These are phyloP conservation scores for Westerdykella ornata DNA, from an alignment of 2,329 filamentous ascomycete species.

Conservation along the genomic window DNA sequence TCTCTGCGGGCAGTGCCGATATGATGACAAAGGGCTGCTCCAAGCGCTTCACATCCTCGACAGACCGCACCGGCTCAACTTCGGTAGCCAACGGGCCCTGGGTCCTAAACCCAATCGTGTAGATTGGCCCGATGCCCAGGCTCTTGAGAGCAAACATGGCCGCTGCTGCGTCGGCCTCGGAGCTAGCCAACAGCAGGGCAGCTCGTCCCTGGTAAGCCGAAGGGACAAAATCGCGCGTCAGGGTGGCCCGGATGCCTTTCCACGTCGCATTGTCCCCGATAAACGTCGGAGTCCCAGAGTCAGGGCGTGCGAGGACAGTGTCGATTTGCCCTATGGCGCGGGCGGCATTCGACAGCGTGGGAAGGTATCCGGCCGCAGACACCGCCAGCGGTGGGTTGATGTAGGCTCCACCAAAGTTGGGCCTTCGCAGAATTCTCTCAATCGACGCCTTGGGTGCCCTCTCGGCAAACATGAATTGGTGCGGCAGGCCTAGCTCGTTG, in stretches of 20 bases:
- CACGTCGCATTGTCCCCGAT: slow-evolving; percentile 77
- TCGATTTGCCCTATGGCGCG: slow-evolving; percentile 74
- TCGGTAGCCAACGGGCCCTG: slow-evolving; percentile 56
- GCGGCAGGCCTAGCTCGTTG: slow-evolving; percentile 67
- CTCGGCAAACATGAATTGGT: slow-evolving; percentile 70
- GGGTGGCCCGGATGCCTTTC: slow-evolving; percentile 75
- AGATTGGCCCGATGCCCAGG: slow-evolving; percentile 69
- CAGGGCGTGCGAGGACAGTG: slow-evolving; percentile 62
- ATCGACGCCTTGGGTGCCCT: slow-evolving; percentile 60
- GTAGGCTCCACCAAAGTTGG: slow-evolving; percentile 74
- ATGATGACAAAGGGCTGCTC: slow-evolving; percentile 77
- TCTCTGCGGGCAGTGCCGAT: slow-evolving; percentile 70
- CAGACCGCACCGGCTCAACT: slow-evolving; percentile 58
- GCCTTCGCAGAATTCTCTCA: slow-evolving; percentile 65
- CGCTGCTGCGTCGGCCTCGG: slow-evolving; percentile 68
- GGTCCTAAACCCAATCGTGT: slow-evolving; percentile 71
- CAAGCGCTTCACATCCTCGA: slow-evolving; percentile 74
- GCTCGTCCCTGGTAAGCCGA: slow-evolving; percentile 72
- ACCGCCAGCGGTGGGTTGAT: slow-evolving; percentile 64
- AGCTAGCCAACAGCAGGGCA: slow-evolving; percentile 67
- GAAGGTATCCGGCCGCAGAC: slow-evolving; percentile 50
- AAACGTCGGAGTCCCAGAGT: slow-evolving; percentile 42
- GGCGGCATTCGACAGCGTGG: slow-evolving; percentile 65
- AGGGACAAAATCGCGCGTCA: slow-evolving; percentile 74
- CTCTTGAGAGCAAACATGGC: slow-evolving; percentile 73